Evolutionary conservation across 441 rosid species (phyloP).

Genomic region (Pelargonium citronellum): DNA sequence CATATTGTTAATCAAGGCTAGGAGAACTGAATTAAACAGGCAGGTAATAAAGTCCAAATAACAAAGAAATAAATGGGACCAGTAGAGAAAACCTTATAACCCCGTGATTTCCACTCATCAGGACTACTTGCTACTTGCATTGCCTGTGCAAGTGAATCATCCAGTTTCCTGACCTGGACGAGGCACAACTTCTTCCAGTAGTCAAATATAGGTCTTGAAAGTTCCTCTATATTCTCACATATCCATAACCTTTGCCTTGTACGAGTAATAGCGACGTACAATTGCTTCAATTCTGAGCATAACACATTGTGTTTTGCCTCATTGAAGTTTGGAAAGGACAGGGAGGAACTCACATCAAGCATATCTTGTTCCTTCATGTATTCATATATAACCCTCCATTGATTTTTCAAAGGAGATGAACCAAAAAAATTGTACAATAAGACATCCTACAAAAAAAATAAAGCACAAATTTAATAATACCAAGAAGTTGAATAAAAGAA

Average conservation of each 20-base stretch:
- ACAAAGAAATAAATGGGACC: not conserved
- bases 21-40: not conserved
- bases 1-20: not conserved
- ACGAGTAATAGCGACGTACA: slow-evolving; percentile 55
- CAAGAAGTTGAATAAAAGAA: not conserved
- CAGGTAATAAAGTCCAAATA: not conserved
- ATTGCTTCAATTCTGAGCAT: slow-evolving; percentile 54
- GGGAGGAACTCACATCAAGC: slow-evolving; percentile 21
- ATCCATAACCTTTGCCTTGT: slow-evolving; percentile 51
- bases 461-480: not conserved
- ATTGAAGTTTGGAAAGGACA: slow-evolving; percentile 31
- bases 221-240: slow-evolving; percentile 35
- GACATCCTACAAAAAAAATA: slow-evolving; percentile 36
- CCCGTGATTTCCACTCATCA: slow-evolving; percentile 47
- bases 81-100: slow-evolving; percentile 36
- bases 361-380: slow-evolving; percentile 39
- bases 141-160: slow-evolving; percentile 34
- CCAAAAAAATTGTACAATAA: slow-evolving; percentile 46
- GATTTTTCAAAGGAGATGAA: slow-evolving; percentile 38
- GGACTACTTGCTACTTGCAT: slow-evolving; percentile 48
- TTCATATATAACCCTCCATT: slow-evolving; percentile 46
- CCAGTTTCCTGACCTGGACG: slow-evolving; percentile 36
- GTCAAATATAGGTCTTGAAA: slow-evolving; percentile 36
- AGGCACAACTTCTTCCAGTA: slow-evolving; percentile 42
- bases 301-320: slow-evolving; percentile 34